phyloP scores from a whole-genome alignment of 176 grass and related monocot genomes.

The Aegilops bicornis region DNA sequence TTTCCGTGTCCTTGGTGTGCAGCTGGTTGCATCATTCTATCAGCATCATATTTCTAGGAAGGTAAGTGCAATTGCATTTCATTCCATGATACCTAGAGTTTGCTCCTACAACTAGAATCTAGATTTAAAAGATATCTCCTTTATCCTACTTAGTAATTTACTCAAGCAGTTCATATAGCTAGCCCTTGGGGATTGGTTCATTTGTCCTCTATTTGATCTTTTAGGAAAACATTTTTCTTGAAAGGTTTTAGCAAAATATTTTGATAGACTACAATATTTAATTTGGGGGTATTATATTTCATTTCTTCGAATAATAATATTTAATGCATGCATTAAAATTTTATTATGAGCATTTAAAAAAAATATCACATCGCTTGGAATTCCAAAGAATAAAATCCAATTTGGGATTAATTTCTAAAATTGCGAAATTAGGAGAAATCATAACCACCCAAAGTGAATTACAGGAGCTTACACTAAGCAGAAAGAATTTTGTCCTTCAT shows the following conservation, averaged over 20 bases:
- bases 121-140: background rate
- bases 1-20: slow-evolving; percentile 25
- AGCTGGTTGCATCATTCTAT: slow-evolving; percentile 84
- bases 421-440: background rate
- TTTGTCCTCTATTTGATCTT: background rate
- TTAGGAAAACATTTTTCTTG: background rate
- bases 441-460: background rate
- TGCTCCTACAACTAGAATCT: background rate
- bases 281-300: background rate
- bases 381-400: background rate
- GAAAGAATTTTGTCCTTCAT: background rate
- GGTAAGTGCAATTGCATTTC: slow-evolving; percentile 40
- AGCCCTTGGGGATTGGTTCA: background rate
- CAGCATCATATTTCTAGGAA: slow-evolving; percentile 72
- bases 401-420: background rate
- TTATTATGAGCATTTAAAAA: background rate
- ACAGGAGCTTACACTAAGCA: no score
- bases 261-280: background rate
- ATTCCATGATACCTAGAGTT: background rate
- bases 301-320: background rate
- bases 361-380: background rate
- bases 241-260: background rate
- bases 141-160: background rate
- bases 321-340: background rate
- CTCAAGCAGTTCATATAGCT: background rate